phyloP scores from a whole-genome alignment of 2,329 filamentous ascomycete genomes.

The Canariomyces notabilis region DNA sequence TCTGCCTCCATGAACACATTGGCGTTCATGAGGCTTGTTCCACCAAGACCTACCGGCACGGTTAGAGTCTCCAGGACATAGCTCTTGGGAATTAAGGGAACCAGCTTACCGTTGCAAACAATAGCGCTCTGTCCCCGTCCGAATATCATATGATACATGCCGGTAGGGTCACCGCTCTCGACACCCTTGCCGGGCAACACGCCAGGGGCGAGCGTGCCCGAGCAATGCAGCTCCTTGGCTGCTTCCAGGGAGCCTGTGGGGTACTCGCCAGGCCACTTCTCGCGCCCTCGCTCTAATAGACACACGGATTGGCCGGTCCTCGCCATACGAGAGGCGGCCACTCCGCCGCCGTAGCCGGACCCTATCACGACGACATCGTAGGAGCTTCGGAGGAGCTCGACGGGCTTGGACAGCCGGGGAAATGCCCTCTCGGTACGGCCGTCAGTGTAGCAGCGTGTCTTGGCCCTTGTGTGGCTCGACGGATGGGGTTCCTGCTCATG shows the following conservation, averaged over 20 bases:
- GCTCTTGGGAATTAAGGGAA: neutral
- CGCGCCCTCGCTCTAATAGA: slow-evolving; percentile 58
- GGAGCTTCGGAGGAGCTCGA: slow-evolving; percentile 50
- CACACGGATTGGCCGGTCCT: slow-evolving; percentile 57
- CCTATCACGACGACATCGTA: slow-evolving; percentile 66
- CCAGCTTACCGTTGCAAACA: slow-evolving; percentile 49
- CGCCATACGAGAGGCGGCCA: slow-evolving; percentile 61
- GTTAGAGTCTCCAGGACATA: neutral
- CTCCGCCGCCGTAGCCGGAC: slow-evolving; percentile 63
- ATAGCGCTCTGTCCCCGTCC: slow-evolving; percentile 61
- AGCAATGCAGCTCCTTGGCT: slow-evolving; percentile 49
- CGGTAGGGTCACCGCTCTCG: slow-evolving; percentile 49
- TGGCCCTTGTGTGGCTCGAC: slow-evolving; percentile 30
- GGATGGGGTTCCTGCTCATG: slow-evolving; percentile 34
- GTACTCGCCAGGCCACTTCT: slow-evolving; percentile 64
- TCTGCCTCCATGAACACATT: slow-evolving; percentile 62
- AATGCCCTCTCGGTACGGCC: slow-evolving; percentile 31
- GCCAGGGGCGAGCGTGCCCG: slow-evolving; percentile 46
- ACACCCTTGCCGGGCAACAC: slow-evolving; percentile 38
- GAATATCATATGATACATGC: slow-evolving; percentile 58
- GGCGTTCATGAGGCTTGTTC: slow-evolving; percentile 61
- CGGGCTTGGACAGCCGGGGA: slow-evolving; percentile 51
- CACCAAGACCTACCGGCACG: slow-evolving; percentile 49
- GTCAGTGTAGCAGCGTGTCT: slow-evolving; percentile 27
- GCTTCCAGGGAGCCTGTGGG: slow-evolving; percentile 45